Percentiles rank a stretch among this genome's conserved stretches.
These are phyloP conservation scores for Striga hermonthica DNA, from an alignment of 305 asterid genomes.

Conservation along the genomic window DNA sequence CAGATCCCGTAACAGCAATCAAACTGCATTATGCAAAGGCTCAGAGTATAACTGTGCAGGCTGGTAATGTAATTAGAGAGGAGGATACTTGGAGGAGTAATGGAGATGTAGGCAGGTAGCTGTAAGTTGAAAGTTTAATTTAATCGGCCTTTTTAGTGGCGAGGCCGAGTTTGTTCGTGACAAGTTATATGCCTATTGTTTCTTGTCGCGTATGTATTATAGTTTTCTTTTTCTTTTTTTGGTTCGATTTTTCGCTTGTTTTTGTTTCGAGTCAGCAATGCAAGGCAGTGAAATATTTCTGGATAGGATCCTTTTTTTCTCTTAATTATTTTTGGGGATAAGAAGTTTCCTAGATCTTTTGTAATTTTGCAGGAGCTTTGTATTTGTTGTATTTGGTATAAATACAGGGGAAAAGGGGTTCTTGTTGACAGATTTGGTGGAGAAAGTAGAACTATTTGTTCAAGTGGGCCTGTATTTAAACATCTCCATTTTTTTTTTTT, in stretches of 20 bases:
- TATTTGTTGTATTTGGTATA: conserved; percentile 75
- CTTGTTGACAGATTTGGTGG: conserved; percentile 46
- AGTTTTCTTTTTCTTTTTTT: conserved; percentile 43
- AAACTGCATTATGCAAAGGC: conserved; percentile 73
- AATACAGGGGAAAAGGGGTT: conserved; percentile 49
- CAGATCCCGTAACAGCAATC: conserved; percentile 92
- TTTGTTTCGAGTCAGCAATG: conserved; percentile 32
- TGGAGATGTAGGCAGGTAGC: conserved; percentile 65
- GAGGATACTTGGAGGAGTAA: conserved; percentile 74
- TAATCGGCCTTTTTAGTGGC: conserved; percentile 29
- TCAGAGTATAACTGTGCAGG: conserved; percentile 52
- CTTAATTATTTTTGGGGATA: conserved; percentile 5
- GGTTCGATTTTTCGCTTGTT: not conserved
- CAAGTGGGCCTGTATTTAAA: no score
- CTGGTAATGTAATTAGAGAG: conserved; percentile 45
- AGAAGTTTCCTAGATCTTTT: conserved; percentile 46
- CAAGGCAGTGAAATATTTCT: conserved; percentile 47
- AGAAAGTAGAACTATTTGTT: conserved; percentile 30
- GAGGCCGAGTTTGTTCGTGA: conserved; percentile 32
- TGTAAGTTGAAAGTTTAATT: not conserved
- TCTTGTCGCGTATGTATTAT: conserved; percentile 49
- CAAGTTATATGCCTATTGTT: conserved; percentile 26
- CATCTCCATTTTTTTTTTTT: no score
- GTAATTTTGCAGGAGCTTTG: conserved; percentile 58
- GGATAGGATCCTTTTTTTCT: conserved; percentile 34